Base-by-base conservation (phyloP, 257 asterid species). In the Ophiorrhiza pumila region DNA sequence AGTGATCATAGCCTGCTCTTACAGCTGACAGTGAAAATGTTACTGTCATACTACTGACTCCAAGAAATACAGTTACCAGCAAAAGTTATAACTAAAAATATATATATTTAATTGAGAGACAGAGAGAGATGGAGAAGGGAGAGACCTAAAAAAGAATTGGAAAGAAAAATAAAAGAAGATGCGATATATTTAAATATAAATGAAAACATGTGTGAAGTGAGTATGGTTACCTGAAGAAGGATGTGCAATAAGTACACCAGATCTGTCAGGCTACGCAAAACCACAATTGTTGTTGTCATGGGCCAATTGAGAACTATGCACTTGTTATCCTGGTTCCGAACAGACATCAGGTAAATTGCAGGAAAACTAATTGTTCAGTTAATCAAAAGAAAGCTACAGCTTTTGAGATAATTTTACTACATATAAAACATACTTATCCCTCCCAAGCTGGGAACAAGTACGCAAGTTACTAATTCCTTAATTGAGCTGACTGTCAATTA, bases 181-280 rank as follows among this genome's bases (percentile, higher is more conserved):
- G n/a, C n/a, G n/a, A n/a, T n/a, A n/a, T n/a, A n/a, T n/a, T n/a
- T n/a, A n/a, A n/a, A n/a, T n/a, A n/a, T n/a, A n/a, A n/a, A n/a
- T n/a, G n/a, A n/a, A n/a, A n/a, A n/a, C n/a, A n/a, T n/a, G n/a
- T n/a, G n/a, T 50, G 52, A 4, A n/a, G 49, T 15, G 23, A 39
- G 43, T 17, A 59, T 60, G 20, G 15, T 39, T 80, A 91, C 98
- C 98, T 93, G 98, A 81, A 93, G 97, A 74, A 93, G 83, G 49
- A 91, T 89, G 80, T 91, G 96, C 27, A 91, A 57, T 39, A 93
- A 80, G 79, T 89, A 93, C 47, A 91, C 71, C 73, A 89, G 84
- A 82, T 93, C 98, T 22, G 95, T 83, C 75, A 86, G 59, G 86
- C 95, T 89, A 85, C 98, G 85, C 79, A 89, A 79, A 78, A 71